Evolutionary conservation across 192 early-diverging fungal species (phyloP), one percentile per base, ranked within the genome.

Genomic region (Coemansia sp.): DNA sequence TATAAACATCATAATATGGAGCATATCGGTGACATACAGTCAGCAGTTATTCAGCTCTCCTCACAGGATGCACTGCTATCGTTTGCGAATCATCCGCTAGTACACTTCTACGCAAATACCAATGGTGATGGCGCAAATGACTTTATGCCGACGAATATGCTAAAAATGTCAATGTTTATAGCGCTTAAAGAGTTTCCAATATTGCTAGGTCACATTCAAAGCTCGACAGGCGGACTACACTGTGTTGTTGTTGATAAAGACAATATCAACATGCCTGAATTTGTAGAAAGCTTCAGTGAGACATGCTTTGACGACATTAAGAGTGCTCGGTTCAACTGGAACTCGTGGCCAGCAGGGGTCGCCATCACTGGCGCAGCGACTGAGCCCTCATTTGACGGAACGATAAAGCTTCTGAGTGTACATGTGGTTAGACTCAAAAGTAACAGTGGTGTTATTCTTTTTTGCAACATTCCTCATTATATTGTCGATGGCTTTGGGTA

Each of bases 401-500:
- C 6, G 9, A 54, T 73, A 40, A 67, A 61, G 46, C 61, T 73
- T 23, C 52, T 67, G 4, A 62, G 27, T 17, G 54, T 73, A 3
- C 65, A 67, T 21, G 13, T 67, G 21, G 48, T 67, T 12, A 62
- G 71, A 13, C 47, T 73, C 17, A 52, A 19, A 3, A 37, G 47
- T 22, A 57, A 67, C 40, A 73, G 71, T 40, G 71, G 71, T 13
- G 21, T 67, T 21, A 53, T 73, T 25, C 24, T 73, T 34, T 67
- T 76, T 22, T 65, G 61, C 59, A 76, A 69, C 40, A 76, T 76
- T 27, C 73, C 73, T 19, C 73, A 76, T 44, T 66, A 62, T 57
- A 43, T 77, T 12, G 24, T 77, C 8, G 73, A 77, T 33, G 73
- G 73, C 1, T 43, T 70, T 4, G 73, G 73, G 8, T 77, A 66